Percentiles rank a stretch among this genome's conserved stretches.
Conservation (phyloP, 2,329 filamentous ascomycete genomes). For the Alternaria metachromatica region DNA sequence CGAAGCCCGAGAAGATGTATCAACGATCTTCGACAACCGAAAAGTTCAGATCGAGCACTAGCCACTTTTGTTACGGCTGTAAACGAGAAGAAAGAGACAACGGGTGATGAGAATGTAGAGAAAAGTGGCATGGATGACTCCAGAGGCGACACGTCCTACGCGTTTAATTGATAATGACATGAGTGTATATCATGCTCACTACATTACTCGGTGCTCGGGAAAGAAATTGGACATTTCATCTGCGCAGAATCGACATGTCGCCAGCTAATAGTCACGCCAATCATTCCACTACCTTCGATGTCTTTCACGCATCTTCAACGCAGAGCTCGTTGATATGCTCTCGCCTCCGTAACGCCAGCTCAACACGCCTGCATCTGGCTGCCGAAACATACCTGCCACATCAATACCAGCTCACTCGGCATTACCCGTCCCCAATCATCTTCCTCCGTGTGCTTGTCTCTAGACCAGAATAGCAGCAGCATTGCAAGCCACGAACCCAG, state of each 20-base stretch:
- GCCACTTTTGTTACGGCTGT: neutral
- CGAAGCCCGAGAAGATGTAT: neutral
- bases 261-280: neutral
- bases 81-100: neutral
- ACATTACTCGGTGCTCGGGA: neutral
- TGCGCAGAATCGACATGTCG: rapidly evolving
- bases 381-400: neutral
- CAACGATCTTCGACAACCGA: neutral
- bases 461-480: neutral
- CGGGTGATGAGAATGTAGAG: neutral
- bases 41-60: neutral
- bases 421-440: neutral
- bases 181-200: neutral
- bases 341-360: neutral
- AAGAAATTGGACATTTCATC: neutral
- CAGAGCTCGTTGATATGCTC: neutral
- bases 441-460: neutral
- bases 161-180: neutral
- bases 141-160: neutral
- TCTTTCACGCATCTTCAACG: neutral
- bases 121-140: neutral
- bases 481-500: neutral
- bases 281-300: neutral
- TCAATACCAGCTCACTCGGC: neutral
- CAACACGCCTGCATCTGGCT: neutral